These are phyloP conservation scores for Trametes elegans DNA, from an alignment of 768 basidiomycete species.

Conservation along the genomic window DNA sequence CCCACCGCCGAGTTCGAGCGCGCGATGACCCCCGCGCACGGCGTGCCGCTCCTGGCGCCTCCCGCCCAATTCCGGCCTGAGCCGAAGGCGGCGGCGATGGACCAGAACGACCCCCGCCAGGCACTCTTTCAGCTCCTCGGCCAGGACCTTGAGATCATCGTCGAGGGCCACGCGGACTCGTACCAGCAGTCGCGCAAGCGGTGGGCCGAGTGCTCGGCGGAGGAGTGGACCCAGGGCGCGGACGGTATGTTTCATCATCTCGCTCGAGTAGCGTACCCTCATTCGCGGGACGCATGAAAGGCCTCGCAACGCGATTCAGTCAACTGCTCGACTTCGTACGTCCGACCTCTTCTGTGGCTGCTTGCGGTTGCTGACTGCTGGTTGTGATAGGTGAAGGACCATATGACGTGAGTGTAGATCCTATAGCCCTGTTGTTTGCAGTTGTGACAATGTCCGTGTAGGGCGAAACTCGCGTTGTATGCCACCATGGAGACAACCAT, in stretches of 20 bases:
- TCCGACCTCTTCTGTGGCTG: constrained; percentile 11
- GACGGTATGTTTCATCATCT: constrained; percentile 37
- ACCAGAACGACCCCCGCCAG: not conserved
- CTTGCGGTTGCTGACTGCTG: not conserved
- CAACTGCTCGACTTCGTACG: constrained; percentile 52
- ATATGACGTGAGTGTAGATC: constrained; percentile 42
- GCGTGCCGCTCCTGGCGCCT: not conserved
- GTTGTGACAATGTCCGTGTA: constrained; percentile 15
- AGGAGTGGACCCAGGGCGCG: constrained; percentile 56
- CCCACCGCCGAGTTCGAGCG: not conserved
- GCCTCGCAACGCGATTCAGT: constrained; percentile 40
- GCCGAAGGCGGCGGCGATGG: not conserved
- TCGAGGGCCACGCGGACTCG: constrained; percentile 39
- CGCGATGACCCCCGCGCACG: not conserved
- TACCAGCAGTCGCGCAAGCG: constrained; percentile 45
- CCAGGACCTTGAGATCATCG: constrained; percentile 41
- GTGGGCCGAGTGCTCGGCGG: constrained; percentile 49
- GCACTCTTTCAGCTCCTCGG: constrained; percentile 42
- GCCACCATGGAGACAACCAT: constrained; percentile 41
- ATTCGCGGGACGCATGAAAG: constrained; percentile 27
- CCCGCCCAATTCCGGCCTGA: not conserved
- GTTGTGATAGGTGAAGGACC: constrained; percentile 41
- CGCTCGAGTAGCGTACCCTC: not conserved
- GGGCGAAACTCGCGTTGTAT: constrained; percentile 49
- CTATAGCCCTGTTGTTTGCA: not conserved